Evolutionary conservation across 768 basidiomycete species (phyloP).

Genomic region (Naganishia friedmannii): DNA sequence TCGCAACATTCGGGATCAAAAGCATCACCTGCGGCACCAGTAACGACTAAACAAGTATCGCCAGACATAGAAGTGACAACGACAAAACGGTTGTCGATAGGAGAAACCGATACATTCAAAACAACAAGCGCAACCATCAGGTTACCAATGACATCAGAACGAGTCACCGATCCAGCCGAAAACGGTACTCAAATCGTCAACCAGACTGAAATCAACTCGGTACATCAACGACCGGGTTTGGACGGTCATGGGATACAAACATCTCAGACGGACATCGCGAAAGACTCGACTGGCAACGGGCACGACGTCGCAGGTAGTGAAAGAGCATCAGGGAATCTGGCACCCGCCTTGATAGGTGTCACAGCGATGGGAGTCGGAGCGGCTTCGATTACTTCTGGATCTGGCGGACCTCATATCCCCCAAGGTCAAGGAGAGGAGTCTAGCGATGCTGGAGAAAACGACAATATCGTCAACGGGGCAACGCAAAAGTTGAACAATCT

Average conservation of each 20-base stretch:
- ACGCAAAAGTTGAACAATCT: background rate
- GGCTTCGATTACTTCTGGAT: background rate
- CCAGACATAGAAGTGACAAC: constrained; percentile 20
- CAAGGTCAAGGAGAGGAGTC: background rate
- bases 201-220: background rate
- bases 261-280: background rate
- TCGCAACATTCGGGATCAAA: constrained; percentile 6
- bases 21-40: constrained; percentile 10
- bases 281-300: background rate
- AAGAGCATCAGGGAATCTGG: background rate
- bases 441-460: background rate
- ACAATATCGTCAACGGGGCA: background rate
- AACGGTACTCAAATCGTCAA: background rate
- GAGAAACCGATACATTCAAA: background rate
- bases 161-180: too few relatives aligned
- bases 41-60: constrained; percentile 15
- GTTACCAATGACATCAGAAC: background rate
- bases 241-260: background rate
- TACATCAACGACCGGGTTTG: background rate
- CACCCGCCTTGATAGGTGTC: background rate
- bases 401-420: background rate
- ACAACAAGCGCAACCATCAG: background rate
- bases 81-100: constrained; percentile 1
- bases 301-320: background rate
- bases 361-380: background rate